These are phyloP conservation scores for Hanseniaspora jakobsenii DNA, from an alignment of 805 yeast genomes.

Conservation along the genomic window DNA sequence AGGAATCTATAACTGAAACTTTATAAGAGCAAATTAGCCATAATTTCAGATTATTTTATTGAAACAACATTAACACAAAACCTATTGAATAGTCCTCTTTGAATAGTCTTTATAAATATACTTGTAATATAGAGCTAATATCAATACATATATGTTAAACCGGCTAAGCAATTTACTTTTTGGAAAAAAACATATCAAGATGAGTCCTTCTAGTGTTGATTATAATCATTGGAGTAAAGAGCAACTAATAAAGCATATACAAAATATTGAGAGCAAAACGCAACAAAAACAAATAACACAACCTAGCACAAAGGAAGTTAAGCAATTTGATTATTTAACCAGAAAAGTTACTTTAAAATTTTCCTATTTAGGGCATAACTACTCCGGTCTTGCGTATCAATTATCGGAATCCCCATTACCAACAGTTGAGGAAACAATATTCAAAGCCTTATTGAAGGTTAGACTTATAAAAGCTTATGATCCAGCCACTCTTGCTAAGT, in stretches of 20 bases:
- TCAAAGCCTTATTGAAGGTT: conserved; percentile 59
- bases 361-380: conserved; percentile 89
- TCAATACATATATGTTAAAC: no score
- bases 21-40: no score
- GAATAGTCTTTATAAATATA: no score
- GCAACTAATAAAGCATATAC: conserved; percentile 47
- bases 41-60: no score
- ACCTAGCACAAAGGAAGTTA: conserved; percentile 25
- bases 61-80: no score
- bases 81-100: no score
- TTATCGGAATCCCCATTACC: conserved; percentile 64
- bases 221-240: conserved; percentile 55
- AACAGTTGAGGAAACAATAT: conserved; percentile 69
- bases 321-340: conserved; percentile 54
- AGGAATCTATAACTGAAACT: no score
- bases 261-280: conserved; percentile 38
- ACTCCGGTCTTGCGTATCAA: conserved; percentile 81
- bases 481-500: conserved; percentile 7
- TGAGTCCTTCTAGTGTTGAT: conserved; percentile 18
- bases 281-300: conserved; percentile 12
- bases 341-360: conserved; percentile 70
- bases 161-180: not conserved
- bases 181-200: no score
- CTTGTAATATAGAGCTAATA: no score
- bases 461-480: conserved; percentile 52